phyloP scores from a whole-genome alignment of 441 rosid genomes.

The Populus tomentosa region DNA sequence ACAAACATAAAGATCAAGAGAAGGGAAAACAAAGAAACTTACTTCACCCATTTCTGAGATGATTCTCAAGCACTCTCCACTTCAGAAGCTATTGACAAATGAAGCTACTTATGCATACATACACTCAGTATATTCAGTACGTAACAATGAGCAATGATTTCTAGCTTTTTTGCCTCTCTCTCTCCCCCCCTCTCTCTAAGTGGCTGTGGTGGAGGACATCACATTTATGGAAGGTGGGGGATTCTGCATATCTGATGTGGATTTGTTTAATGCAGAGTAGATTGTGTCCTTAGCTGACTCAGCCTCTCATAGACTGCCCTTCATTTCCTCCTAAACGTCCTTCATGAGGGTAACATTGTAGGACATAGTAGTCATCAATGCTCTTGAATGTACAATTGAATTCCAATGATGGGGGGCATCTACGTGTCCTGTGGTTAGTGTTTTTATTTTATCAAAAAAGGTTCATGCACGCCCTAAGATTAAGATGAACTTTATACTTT shows the following conservation, averaged over 20 bases:
- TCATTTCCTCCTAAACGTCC: neutral
- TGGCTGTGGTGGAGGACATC: neutral
- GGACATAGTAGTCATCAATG: conserved; percentile 1
- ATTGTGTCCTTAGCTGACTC: conserved; percentile 28
- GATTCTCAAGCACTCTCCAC: neutral
- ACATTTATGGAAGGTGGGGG: conserved; percentile 17
- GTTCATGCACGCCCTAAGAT: no score
- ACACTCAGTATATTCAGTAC: neutral
- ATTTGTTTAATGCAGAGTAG: conserved; percentile 1
- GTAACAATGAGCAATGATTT: neutral
- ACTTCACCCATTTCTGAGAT: conserved; percentile 44
- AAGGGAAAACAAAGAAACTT: neutral
- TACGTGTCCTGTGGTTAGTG: no score
- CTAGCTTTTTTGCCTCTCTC: neutral
- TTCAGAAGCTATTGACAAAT: neutral
- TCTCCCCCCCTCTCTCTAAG: no score
- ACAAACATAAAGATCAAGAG: neutral
- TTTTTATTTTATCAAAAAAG: no score
- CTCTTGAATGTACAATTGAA: neutral
- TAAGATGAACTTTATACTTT: neutral
- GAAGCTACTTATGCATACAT: neutral
- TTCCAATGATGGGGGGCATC: no score
- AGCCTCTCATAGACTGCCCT: conserved; percentile 20
- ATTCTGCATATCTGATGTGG: conserved; percentile 32
- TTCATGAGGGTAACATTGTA: neutral